phyloP scores from a whole-genome alignment of 768 basidiomycete genomes.

The Psilocybe subaeruginosa region DNA sequence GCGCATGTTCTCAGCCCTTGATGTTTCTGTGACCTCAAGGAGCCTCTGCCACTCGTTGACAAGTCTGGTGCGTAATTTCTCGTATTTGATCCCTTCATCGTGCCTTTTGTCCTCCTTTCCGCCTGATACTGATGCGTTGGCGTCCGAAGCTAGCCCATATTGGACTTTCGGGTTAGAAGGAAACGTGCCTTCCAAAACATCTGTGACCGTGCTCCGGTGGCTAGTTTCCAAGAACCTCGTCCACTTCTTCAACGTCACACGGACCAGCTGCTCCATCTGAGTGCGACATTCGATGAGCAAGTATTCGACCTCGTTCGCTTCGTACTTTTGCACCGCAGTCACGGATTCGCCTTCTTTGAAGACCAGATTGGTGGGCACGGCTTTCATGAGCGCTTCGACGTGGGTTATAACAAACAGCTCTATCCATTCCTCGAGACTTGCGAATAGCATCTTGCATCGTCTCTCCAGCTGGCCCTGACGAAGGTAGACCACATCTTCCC shows the following conservation, averaged over 20 bases:
- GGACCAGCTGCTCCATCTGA: neutral
- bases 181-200: neutral
- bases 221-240: neutral
- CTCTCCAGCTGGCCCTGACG: constrained; percentile 11
- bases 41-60: constrained; percentile 6
- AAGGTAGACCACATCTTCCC: constrained; percentile 5
- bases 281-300: constrained; percentile 4
- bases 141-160: neutral
- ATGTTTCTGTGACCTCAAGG: neutral
- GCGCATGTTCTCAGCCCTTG: neutral
- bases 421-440: constrained; percentile 4
- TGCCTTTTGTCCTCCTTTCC: neutral
- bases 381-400: constrained; percentile 3
- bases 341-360: constrained; percentile 3
- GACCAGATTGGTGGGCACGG: constrained; percentile 4
- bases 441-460: neutral
- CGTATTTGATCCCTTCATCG: constrained; percentile 3
- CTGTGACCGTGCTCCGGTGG: neutral
- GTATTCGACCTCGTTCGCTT: constrained; percentile 13
- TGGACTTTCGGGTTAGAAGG: neutral
- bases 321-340: constrained; percentile 4
- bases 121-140: neutral
- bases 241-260: neutral
- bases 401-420: constrained; percentile 2
- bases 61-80: neutral